Evolutionary conservation across 2,329 filamentous ascomycete species (phyloP).

Genomic region (Chaetomium strumarium): DNA sequence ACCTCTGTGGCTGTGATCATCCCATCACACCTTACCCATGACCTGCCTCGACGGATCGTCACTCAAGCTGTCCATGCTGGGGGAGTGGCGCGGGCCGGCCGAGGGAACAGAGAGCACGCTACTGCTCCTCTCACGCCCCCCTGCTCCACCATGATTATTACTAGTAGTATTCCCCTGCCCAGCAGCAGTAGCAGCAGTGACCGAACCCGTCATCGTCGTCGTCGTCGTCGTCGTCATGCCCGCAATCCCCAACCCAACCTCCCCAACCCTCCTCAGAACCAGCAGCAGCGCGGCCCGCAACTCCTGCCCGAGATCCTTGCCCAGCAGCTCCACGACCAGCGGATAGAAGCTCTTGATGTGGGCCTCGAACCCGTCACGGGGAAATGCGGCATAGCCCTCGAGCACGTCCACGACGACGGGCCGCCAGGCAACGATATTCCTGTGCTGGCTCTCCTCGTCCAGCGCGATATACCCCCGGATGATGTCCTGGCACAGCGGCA

Average conservation of each 20-base stretch:
- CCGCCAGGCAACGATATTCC: constrained; percentile 95
- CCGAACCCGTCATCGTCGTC: not conserved
- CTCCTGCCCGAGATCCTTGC: constrained; percentile 74
- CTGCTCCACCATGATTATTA: not conserved
- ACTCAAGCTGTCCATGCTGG: constrained; percentile 20
- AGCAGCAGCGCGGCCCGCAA: constrained; percentile 71
- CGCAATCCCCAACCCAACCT: constrained; percentile 59
- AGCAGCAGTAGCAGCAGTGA: not conserved
- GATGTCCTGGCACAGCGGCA: constrained; percentile 93
- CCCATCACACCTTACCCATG: constrained; percentile 19
- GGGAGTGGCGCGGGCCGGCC: constrained; percentile 9
- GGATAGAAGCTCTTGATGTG: constrained; percentile 84
- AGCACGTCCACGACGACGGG: constrained; percentile 96
- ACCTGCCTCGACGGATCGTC: constrained; percentile 24
- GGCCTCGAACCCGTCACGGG: constrained; percentile 68
- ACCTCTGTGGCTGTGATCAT: not conserved
- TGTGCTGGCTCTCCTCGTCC: constrained; percentile 92
- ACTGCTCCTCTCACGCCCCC: constrained; percentile 10
- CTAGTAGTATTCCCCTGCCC: not conserved
- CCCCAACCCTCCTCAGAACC: constrained; percentile 75
- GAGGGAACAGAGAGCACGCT: constrained; percentile 16
- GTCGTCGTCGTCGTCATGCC: constrained; percentile 34
- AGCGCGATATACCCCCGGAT: constrained; percentile 77
- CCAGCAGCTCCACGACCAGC: constrained; percentile 73
- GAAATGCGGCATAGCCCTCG: constrained; percentile 85